Base-by-base conservation (phyloP, 2,329 filamentous ascomycete genomes). In the Diaporthe caulivora region DNA sequence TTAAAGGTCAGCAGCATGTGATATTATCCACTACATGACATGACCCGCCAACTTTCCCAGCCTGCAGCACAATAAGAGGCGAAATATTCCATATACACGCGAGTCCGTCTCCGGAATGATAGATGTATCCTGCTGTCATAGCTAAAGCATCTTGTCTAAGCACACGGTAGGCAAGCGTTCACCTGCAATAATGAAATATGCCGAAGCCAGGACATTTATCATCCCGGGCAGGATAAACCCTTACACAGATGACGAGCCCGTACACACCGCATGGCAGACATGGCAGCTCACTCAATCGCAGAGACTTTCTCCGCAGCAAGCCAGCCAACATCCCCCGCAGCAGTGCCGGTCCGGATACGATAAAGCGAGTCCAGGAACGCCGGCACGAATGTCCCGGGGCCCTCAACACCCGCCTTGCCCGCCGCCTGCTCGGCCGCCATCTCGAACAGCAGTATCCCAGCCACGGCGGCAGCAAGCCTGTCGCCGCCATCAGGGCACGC, bases 331-430 rank as follows among this genome's bases (percentile, higher is more conserved):
- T 72, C 37, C 3, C 72, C 72, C 3, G 34, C 29, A 51, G 64
- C 68, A 67, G 67, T 68, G 5, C n/a, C 40, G 24, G 54, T 71
- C 9, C 76, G 72, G 80, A 91, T 78, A 31, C 81, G 80, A 77
- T 87, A 87, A 76, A 92, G 78, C 82, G 90, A 93, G 78, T 98
- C 96, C 54, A 98, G 84, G 79, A 98, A 95, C 0, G 92, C 92
- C 0, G 95, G 93, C 17, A 97, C 91, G 84, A 98, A 98, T 0
- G 92, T 94, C 0, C 96, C 96, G 0, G 96, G 95, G 0, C 96
- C 96, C 73, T 86, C 87, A 3, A 97, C 94, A 75, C 92, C 88
- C 0, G 84, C 77, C 69, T 90, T 85, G 78, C 89, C 89, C 0
- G 94, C 94, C 0, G 91, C 91, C 67, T 85, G 83, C 83, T 96